These are phyloP conservation scores for Myxozyma neglecta DNA, from an alignment of 805 yeast species.

Conservation along the genomic window DNA sequence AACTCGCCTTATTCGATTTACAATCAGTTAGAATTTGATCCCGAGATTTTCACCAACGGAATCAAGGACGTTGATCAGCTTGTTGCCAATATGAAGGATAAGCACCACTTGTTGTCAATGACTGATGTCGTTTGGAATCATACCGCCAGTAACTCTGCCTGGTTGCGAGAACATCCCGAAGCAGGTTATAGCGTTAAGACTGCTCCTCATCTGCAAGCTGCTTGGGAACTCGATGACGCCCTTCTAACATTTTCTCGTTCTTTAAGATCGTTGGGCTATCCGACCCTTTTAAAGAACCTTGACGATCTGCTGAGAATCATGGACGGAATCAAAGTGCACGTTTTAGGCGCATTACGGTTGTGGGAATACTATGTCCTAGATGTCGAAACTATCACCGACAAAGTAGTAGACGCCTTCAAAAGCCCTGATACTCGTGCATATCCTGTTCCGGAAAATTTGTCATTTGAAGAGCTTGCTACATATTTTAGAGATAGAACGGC, in stretches of 20 bases:
- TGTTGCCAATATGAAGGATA: slow-evolving; percentile 50
- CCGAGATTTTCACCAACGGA: slow-evolving; percentile 55
- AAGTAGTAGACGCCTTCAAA: slow-evolving; percentile 34
- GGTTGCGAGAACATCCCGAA: slow-evolving; percentile 87
- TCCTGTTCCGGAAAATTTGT: slow-evolving; percentile 21
- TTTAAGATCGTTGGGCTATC: slow-evolving; percentile 59
- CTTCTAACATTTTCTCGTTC: slow-evolving; percentile 63
- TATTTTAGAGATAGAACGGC: slow-evolving; percentile 25
- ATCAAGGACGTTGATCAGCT: slow-evolving; percentile 55
- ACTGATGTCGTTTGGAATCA: slow-evolving; percentile 95
- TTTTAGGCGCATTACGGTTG: slow-evolving; percentile 61
- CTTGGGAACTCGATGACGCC: slow-evolving; percentile 77
- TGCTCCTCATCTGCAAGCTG: slow-evolving; percentile 84
- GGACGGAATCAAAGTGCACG: slow-evolving; percentile 69
- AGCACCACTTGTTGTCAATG: slow-evolving; percentile 67
- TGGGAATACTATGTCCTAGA: slow-evolving; percentile 90
- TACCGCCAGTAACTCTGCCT: slow-evolving; percentile 84
- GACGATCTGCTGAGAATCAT: slow-evolving; percentile 61
- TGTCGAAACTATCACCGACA: slow-evolving; percentile 46
- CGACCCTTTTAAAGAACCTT: slow-evolving; percentile 52
- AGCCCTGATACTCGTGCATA: slow-evolving; percentile 11
- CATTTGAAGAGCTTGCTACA: slow-evolving; percentile 27
- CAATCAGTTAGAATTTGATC: slow-evolving; percentile 81
- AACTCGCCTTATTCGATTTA: slow-evolving; percentile 90
- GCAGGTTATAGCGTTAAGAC: slow-evolving; percentile 82